Evolutionary conservation across 2,329 filamentous ascomycete genomes (phyloP).

Genomic region (Colletotrichum orchidophilum): DNA sequence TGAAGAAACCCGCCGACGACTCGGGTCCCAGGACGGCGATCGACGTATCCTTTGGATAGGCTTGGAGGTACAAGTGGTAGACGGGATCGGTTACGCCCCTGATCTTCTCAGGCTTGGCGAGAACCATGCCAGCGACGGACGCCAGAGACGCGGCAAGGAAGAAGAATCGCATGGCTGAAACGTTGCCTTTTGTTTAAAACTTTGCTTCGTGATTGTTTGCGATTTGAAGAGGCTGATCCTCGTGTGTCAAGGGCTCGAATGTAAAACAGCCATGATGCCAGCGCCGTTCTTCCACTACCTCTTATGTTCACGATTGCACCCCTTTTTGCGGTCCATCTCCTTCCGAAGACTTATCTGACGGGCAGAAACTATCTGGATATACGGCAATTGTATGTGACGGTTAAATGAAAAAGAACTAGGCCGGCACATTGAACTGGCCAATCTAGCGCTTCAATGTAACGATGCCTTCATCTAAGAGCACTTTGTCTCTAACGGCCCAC

Average conservation of each 20-base stretch:
- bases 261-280: not conserved
- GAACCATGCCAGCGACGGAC: constrained; percentile 26
- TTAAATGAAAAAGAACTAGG: constrained; percentile 2
- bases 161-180: constrained; percentile 28
- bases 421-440: not conserved
- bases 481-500: constrained; percentile 19
- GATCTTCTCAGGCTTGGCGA: constrained; percentile 57
- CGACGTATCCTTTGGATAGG: constrained; percentile 52
- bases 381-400: not conserved
- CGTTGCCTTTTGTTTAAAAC: not conserved
- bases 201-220: not conserved
- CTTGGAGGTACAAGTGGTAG: constrained; percentile 63
- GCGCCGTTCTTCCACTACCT: not conserved
- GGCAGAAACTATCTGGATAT: not conserved
- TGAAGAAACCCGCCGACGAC: constrained; percentile 56
- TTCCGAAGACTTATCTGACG: not conserved
- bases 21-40: constrained; percentile 63
- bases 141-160: constrained; percentile 9
- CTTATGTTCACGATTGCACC: not conserved
- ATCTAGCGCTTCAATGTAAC: not conserved
- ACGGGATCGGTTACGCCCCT: constrained; percentile 59
- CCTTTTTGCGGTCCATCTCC: not conserved
- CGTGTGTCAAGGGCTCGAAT: too few species aligned
- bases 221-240: not conserved
- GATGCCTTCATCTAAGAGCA: not conserved